These are phyloP conservation scores for Coemansia guatemalensis DNA, from an alignment of 192 early-diverging fungal genomes.

Conservation along the genomic window DNA sequence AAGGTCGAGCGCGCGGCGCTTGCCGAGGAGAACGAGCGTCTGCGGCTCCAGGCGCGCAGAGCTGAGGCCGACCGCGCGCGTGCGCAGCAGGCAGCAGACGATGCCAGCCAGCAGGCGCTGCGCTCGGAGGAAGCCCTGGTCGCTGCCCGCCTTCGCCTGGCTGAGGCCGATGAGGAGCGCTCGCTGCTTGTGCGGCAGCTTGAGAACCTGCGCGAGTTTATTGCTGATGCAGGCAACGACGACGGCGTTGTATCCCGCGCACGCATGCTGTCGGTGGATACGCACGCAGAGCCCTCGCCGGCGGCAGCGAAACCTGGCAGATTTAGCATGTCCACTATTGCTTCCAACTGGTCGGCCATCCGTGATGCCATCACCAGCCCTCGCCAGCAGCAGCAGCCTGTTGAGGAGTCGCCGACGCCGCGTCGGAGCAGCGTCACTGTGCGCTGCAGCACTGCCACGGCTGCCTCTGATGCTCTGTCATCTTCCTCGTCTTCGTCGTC, in stretches of 20 bases:
- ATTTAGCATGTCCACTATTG: conserved; percentile 46
- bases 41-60: conserved; percentile 24
- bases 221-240: conserved; percentile 12
- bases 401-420: neutral
- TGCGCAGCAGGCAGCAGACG: neutral
- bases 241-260: conserved; percentile 14
- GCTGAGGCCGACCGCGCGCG: conserved; percentile 15
- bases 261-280: conserved; percentile 22
- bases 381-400: conserved; percentile 15
- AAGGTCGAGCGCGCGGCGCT: conserved; percentile 30
- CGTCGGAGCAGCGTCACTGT: conserved; percentile 20
- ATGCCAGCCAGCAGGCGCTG: conserved; percentile 5
- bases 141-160: conserved; percentile 26
- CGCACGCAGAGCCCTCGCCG: neutral
- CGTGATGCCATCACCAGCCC: conserved; percentile 45
- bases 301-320: conserved; percentile 3
- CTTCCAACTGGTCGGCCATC: conserved; percentile 36
- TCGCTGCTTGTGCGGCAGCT: conserved; percentile 32
- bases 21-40: conserved; percentile 44
- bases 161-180: conserved; percentile 39
- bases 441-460: conserved; percentile 4
- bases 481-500: conserved; percentile 3
- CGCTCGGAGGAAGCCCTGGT: conserved; percentile 27
- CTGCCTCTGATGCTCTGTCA: too few species aligned
- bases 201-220: conserved; percentile 33